Evolutionary conservation across 73 alveolate genomes (phyloP), one percentile per base, ranked within the genome.

Genomic region (Tetrahymena borealis): DNA sequence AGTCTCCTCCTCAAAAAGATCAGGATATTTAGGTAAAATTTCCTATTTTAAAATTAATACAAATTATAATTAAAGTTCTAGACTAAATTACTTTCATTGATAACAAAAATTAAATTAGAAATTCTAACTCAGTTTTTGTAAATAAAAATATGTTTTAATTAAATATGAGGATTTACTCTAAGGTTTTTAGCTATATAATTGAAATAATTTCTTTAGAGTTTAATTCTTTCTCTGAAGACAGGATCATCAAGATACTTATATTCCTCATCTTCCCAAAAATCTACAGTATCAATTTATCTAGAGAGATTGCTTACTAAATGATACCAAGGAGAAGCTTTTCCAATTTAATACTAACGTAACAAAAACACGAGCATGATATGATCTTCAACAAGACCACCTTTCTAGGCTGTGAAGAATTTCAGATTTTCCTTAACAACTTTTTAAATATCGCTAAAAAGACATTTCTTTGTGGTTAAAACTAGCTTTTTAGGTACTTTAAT

Each of bases 221-320:
- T 79, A 32, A 92, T 85, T 41, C 41, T 36, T 32, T 93, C 91
- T 13, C 90, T 91, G 78, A 93, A 85, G 90, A 11, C 18, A 18
- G 43, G 15, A 32, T 93, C 95, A 32, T 93, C 91, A 18, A 85
- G 39, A 37, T 79, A 32, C 4, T 93, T 85, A 40, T 93, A 42
- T 39, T 93, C 95, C 32, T 93, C 93, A 31, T 39, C 90, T n/a
- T 33, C 43, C 95, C 95, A 93, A 93, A 93, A 93, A 1, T 79
- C 95, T 38, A 93, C 39, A 18, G 90, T 78, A 39, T 93, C 95
- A n/a, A 93, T 93, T 1, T 93, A 91, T 39, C 93, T 79, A 15
- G 95, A 92, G 8, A 93, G 40, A 40, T 93, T 93, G 11, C 78
- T 38, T 24, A 93, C 43, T 35, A 93, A 38, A 13, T 39, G 91